Base-by-base conservation (phyloP, 1,284 basidiomycete genomes). In the Acaromyces ingoldii region DNA sequence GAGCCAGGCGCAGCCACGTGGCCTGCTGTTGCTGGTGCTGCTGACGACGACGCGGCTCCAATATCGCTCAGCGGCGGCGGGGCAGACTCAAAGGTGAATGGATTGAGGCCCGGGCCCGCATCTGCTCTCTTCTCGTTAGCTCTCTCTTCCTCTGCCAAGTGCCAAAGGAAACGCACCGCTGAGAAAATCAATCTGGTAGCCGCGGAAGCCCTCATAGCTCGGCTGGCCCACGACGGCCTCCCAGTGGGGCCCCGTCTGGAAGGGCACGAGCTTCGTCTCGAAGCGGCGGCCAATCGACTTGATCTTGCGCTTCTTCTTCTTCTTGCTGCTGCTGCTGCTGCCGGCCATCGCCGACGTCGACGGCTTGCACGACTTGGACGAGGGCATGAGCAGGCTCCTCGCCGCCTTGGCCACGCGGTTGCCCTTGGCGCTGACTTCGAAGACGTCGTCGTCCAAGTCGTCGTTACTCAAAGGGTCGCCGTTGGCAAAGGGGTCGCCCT, bases 221-320 rank as follows among this genome's bases (percentile, higher is more conserved):
- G 65, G 58, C 28, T 51, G 52, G 46, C 62, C 60, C 15, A 69
- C 49, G 19, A 48, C 55, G 2, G 25, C 11, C 41, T 73, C 68
- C 69, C 69, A 75, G 45, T 74, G 69, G 9, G 72, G 72, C 0
- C 72, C 72, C 0, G 66, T 63, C 7, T 58, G 55, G 37, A 74
- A 69, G 1, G 70, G 69, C 15, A 74, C 65, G 11, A 75, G 60
- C 38, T 72, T 73, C 6, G 65, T 28, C 24, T 70, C 66, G 51
- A 74, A 74, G 7, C 70, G 51, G 9, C 68, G 52, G 1, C 70
- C 67, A n/a, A 70, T 28, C 13, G 67, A 41, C 53, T 73, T 73
- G 51, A 69, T 58, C 42, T 70, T 66, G 51, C 70, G 70, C 52
- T 69, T 69, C 38, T 64, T 58, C 54, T 74, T 70, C 25, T 30